Evolutionary conservation across 2,329 filamentous ascomycete genomes (phyloP).

Genomic region (Pseudonectria foliicola): DNA sequence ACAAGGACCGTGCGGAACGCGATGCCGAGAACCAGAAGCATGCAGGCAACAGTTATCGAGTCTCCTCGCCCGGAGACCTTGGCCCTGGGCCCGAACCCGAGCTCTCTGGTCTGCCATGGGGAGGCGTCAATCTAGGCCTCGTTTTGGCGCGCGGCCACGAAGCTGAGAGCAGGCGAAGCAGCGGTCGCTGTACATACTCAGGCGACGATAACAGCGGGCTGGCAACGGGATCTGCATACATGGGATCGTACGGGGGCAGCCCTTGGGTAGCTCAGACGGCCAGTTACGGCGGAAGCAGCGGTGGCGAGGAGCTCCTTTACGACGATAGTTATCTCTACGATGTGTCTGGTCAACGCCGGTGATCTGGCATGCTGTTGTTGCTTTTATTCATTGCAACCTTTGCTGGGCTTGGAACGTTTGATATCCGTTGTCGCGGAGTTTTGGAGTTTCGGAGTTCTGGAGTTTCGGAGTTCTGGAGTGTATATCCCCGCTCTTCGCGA

Average conservation of each 20-base stretch:
- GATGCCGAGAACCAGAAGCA: slow-evolving; percentile 56
- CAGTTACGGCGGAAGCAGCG: slow-evolving; percentile 28
- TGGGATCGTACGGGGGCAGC: slow-evolving; percentile 14
- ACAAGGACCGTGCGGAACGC: slow-evolving; percentile 58
- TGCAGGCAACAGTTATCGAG: slow-evolving; percentile 57
- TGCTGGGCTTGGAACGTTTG: too few relatives aligned
- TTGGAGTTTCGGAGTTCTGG: too few relatives aligned
- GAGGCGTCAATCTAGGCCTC: slow-evolving; percentile 55
- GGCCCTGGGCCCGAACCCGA: slow-evolving; percentile 39
- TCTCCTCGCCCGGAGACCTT: slow-evolving; percentile 52
- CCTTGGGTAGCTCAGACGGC: slow-evolving; percentile 20
- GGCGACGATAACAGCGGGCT: slow-evolving; percentile 26
- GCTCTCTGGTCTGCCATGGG: slow-evolving; percentile 65
- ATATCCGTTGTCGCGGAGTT: too few relatives aligned
- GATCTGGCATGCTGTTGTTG: background rate
- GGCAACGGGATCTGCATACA: slow-evolving; percentile 19
- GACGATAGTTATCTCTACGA: slow-evolving; percentile 27
- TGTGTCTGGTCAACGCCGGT: slow-evolving; percentile 11
- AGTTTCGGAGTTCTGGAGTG: too few relatives aligned
- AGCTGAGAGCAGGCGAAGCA: slow-evolving; percentile 36
- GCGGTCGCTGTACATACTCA: slow-evolving; percentile 29
- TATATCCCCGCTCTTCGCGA: too few relatives aligned
- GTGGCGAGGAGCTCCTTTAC: slow-evolving; percentile 27
- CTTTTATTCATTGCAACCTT: too few relatives aligned
- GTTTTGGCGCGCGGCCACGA: slow-evolving; percentile 46